A percentile compares a stretch with the other conserved stretches of the same genome.
These are phyloP conservation scores for Leccinum truebloodii DNA, from an alignment of 768 basidiomycete genomes.

Conservation along the genomic window DNA sequence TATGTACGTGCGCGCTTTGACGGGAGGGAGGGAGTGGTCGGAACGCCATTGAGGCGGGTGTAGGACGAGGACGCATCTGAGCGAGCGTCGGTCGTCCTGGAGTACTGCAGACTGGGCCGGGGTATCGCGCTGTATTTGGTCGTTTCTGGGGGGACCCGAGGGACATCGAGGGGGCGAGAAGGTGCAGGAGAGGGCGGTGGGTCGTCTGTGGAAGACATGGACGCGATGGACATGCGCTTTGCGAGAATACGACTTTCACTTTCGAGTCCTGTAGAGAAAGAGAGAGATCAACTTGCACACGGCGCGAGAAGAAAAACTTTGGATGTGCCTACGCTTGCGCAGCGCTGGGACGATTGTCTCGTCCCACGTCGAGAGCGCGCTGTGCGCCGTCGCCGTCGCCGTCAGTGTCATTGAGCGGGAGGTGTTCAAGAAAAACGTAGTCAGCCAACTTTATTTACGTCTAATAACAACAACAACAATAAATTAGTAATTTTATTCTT, in stretches of 20 bases:
- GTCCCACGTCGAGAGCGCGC: constrained; percentile 63
- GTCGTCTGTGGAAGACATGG: constrained; percentile 58
- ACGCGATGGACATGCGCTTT: constrained; percentile 74
- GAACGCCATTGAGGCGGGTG: constrained; percentile 29
- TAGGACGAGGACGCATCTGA: constrained; percentile 27
- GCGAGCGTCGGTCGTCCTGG: constrained; percentile 31
- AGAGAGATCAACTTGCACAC: constrained; percentile 2
- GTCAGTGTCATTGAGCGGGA: constrained; percentile 42
- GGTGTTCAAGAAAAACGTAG: constrained; percentile 10
- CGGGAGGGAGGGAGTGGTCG: constrained; percentile 33
- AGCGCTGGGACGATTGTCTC: constrained; percentile 81
- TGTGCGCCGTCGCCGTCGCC: constrained; percentile 36
- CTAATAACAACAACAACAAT: not conserved
- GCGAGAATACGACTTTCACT: constrained; percentile 77
- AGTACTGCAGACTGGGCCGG: constrained; percentile 43
- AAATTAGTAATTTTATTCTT: not conserved
- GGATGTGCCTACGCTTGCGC: constrained; percentile 60
- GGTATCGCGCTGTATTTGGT: constrained; percentile 47
- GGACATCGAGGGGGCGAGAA: constrained; percentile 25
- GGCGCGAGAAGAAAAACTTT: not conserved
- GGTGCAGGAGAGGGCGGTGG: constrained; percentile 23
- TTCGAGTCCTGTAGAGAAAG: constrained; percentile 61
- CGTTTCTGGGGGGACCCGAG: constrained; percentile 27
- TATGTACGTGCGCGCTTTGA: constrained; percentile 61
- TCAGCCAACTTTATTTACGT: constrained; percentile 9